A percentile compares a stretch with the other conserved stretches of the same genome.
These are phyloP conservation scores for Chenopodium suecicum DNA, from an alignment of 148 eudicot genomes.

Conservation along the genomic window DNA sequence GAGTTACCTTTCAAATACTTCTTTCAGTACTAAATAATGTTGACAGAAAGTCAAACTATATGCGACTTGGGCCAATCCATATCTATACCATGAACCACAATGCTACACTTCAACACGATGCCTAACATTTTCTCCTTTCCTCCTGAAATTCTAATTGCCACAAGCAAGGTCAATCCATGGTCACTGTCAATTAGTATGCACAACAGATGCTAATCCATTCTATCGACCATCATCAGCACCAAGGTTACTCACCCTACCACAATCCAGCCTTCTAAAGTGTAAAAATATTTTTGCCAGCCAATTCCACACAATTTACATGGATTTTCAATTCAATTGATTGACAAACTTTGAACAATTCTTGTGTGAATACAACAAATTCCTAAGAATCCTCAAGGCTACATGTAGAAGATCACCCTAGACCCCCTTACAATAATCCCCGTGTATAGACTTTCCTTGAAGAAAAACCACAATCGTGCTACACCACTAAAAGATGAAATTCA, in stretches of 20 bases:
- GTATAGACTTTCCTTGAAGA: too few relatives aligned
- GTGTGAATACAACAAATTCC: not conserved
- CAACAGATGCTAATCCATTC: not conserved
- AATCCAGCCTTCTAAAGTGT: not conserved
- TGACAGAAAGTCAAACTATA: not conserved
- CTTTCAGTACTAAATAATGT: not conserved
- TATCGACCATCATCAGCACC: not conserved
- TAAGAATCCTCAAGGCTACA: not conserved
- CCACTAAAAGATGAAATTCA: too few relatives aligned
- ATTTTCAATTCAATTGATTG: not conserved
- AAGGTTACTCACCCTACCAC: not conserved
- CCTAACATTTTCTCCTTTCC: not conserved
- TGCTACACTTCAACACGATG: not conserved
- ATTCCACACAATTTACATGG: not conserved
- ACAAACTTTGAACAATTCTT: not conserved
- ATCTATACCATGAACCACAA: not conserved
- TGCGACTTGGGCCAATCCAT: not conserved
- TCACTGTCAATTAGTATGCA: not conserved
- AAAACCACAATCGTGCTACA: too few relatives aligned
- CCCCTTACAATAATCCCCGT: not conserved
- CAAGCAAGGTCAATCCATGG: not conserved
- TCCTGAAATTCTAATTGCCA: not conserved
- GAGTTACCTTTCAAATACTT: not conserved
- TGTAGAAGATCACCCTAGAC: not conserved
- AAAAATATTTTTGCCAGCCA: too few relatives aligned